A percentile compares a stretch with the other conserved stretches of the same genome.
Evolutionary conservation across 352 stramenopile genomes (phyloP).

Genomic region (Globisporangium nagaii): DNA sequence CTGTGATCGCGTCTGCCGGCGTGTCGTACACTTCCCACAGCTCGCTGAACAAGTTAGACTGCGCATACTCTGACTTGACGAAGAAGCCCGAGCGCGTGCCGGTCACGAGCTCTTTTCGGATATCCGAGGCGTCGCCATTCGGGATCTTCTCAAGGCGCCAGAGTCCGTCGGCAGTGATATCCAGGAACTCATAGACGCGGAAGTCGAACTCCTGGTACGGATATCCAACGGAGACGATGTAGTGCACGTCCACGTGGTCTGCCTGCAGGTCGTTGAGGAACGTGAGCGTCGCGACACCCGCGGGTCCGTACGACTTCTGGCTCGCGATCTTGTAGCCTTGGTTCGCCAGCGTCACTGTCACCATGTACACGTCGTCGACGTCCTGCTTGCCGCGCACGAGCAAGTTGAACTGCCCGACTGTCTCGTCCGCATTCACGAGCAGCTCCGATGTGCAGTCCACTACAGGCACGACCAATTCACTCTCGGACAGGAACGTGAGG

Average conservation of each 20-base stretch:
- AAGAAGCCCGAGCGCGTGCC: conserved; percentile 13
- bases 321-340: conserved; percentile 15
- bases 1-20: conserved; percentile 2
- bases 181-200: conserved; percentile 3
- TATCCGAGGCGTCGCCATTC: neutral
- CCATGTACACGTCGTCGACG: conserved; percentile 12
- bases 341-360: conserved; percentile 11
- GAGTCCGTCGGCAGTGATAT: conserved; percentile 4
- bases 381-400: conserved; percentile 11
- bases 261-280: conserved; percentile 14
- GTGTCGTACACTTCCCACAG: conserved; percentile 7
- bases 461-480: conserved; percentile 7
- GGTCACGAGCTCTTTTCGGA: neutral
- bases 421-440: neutral
- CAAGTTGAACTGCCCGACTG: conserved; percentile 5
- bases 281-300: conserved; percentile 8
- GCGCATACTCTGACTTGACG: neutral
- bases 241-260: conserved; percentile 3
- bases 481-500: conserved; percentile 6
- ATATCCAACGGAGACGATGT: conserved; percentile 11
- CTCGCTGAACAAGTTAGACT: conserved; percentile 13
- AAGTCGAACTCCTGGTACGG: conserved; percentile 9
- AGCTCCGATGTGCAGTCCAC: neutral
- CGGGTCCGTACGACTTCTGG: conserved; percentile 1
- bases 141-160: conserved; percentile 13